Evolutionary conservation across 805 yeast species (phyloP), one percentile per base, ranked within the genome.

Genomic region (Wickerhamiella nectarea): DNA sequence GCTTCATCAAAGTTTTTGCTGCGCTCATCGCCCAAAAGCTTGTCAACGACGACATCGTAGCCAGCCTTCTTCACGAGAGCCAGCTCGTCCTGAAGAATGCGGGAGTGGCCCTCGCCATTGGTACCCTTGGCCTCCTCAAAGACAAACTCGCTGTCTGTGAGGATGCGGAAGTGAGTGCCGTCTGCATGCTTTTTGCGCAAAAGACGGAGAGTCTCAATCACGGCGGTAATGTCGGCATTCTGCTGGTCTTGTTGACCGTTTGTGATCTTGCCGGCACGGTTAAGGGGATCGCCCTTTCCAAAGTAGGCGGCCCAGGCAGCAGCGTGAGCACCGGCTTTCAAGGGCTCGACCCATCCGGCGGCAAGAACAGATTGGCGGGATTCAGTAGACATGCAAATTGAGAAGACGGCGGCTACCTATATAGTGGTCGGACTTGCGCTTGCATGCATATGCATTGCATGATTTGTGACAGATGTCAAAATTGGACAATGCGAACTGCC

Each of bases 241-340:
- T 39, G 36, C 21, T 39, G 35, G 21, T 26, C 33, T 22, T 29
- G 42, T 6, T 18, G 22, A 9, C 42, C 42, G 12, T 39, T 24
- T 15, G n/a, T 9, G 6, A 39, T 31, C 15, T 26, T 35, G 14
- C 42, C 42, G 10, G 35, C 42, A 22, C 29, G 21, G 21, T 39
- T 39, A 18, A 39, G 36, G 20, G 35, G 42, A 17, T 39, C 42
- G 21, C 42, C 42, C 18, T 39, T 31, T 6, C 42, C 42, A 39
- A 39, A 39, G 42, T 39, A 39, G 35, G 17, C 24, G 3, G 42
- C 19, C 42, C 42, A 39, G 10, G 31, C 42, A 15, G 42, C 42
- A n/a, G 14, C 18, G 5, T 39, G 36, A 12, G 31, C 25, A 15
- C 42, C 42, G 7, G 31, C 31, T 15, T 39, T 31, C 11, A 39